These are phyloP conservation scores for Epithemia pelagica DNA, from an alignment of 108 stramenopile species.

Conservation along the genomic window DNA sequence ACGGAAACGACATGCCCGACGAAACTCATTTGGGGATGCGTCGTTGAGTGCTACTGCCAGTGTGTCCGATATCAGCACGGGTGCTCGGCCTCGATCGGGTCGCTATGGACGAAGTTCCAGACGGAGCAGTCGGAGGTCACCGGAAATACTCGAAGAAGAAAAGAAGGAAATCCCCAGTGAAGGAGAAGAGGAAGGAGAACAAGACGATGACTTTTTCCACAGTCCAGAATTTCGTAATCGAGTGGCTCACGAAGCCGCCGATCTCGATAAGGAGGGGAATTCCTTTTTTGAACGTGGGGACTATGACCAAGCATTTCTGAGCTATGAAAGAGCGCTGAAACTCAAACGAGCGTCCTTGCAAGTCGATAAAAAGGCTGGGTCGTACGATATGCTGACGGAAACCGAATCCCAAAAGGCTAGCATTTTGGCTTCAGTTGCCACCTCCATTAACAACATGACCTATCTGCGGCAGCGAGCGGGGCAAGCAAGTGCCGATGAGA, in stretches of 20 bases:
- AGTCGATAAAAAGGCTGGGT: conserved; percentile 11
- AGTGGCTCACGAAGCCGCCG: conserved; percentile 18
- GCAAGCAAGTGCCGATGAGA: conserved; percentile 43
- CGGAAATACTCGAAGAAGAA: neutral
- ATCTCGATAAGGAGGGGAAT: conserved; percentile 43
- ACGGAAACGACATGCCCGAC: neutral
- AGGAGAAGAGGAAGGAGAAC: neutral
- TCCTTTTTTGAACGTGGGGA: conserved; percentile 42
- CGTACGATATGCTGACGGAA: neutral
- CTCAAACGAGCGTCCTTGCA: conserved; percentile 37
- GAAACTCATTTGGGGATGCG: neutral
- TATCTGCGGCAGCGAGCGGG: conserved; percentile 48
- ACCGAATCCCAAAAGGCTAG: conserved; percentile 4
- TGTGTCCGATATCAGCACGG: neutral
- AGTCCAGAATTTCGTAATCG: neutral
- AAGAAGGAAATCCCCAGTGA: neutral
- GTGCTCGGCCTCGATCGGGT: neutral
- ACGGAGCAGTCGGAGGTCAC: neutral
- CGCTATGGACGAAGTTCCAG: neutral
- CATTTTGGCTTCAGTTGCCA: conserved; percentile 48
- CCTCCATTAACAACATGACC: conserved; percentile 61
- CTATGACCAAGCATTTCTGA: conserved; percentile 40
- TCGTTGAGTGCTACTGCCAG: neutral
- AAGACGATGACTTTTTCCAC: neutral
- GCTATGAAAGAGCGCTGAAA: conserved; percentile 39